A percentile compares a stretch with the other conserved stretches of the same genome.
phyloP scores from a whole-genome alignment of 2,329 filamentous ascomycete species.

The Hortaea werneckii region DNA sequence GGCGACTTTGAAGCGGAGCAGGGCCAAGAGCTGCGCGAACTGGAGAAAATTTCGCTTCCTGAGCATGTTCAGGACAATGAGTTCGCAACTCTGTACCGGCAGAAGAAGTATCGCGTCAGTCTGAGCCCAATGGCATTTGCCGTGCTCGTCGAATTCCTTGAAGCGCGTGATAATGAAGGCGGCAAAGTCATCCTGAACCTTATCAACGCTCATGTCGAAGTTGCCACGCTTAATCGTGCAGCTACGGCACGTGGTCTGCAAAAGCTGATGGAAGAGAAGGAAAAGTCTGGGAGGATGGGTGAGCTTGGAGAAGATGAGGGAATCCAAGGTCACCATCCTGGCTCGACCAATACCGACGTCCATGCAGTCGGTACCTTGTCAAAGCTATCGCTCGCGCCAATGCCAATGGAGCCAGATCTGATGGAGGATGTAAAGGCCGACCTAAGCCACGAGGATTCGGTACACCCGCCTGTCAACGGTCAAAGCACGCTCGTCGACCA shows the following conservation, averaged over 20 bases:
- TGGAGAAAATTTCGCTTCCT: constrained; percentile 65
- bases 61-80: constrained; percentile 69
- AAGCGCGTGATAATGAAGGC: constrained; percentile 73
- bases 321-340: constrained; percentile 57
- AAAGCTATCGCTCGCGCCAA: constrained; percentile 64
- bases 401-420: constrained; percentile 74
- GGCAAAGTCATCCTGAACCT: constrained; percentile 69
- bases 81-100: constrained; percentile 67
- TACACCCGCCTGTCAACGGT: constrained; percentile 60
- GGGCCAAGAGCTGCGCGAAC: constrained; percentile 64
- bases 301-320: constrained; percentile 56
- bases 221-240: constrained; percentile 49
- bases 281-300: constrained; percentile 43
- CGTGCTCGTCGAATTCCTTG: constrained; percentile 77
- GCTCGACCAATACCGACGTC: constrained; percentile 50
- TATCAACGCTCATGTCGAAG: constrained; percentile 51
- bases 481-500: constrained; percentile 70
- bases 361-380: constrained; percentile 49
- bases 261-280: constrained; percentile 45
- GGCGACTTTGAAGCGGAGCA: constrained; percentile 66
- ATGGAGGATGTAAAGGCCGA: constrained; percentile 80
- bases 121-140: constrained; percentile 78
- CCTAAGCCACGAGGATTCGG: constrained; percentile 73
- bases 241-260: constrained; percentile 50
- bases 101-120: constrained; percentile 81